Evolutionary conservation across 2,329 filamentous ascomycete genomes (phyloP), one percentile per base, ranked within the genome.

Genomic region (Pezicula carpinea): DNA sequence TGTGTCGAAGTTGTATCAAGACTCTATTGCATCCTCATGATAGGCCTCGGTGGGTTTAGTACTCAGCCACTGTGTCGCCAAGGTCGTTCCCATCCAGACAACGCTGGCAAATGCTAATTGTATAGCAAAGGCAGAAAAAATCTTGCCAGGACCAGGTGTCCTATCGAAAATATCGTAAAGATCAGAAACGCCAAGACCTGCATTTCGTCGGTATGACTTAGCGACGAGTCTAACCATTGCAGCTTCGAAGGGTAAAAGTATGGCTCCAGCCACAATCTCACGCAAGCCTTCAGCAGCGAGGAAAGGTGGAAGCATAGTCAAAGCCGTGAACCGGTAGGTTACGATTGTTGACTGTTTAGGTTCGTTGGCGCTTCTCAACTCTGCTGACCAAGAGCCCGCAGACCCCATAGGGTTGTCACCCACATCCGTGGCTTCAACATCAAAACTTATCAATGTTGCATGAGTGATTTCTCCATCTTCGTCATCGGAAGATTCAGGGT

Each of bases 401-500:
- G 46, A 51, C 5, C 58, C 57, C 4, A 49, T 44, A 7, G 54
- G 46, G 33, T 43, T 47, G 14, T 59, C 54, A 6, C 54, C 48
- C 14, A 53, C 44, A 35, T 61, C 58, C n/a, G 56, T 55, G 19
- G 61, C 53, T 44, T 65, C 60, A 1, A 65, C 62, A 49, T 66
- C 62, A 46, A 65, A 64, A 22, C 59, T 63, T 13, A 66, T 64
- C 14, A 65, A 45, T 3, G 60, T 60, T 11, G 61, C 52, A 40
- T 63, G 60, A 6, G 54, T 45, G 14, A 59, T 39, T 33, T 64
- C 62, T 15, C 55, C 53, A 42, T 65, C 62, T 15, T 64, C 62
- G 13, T 59, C 59, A 15, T 59, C 57, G 39, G 49, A 54, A 3
- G 56, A 57, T 23, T 61, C 58, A 7, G 56, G 51, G 32, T 53